phyloP scores from a whole-genome alignment of 306 rosid species.

The Vicia sativa region DNA sequence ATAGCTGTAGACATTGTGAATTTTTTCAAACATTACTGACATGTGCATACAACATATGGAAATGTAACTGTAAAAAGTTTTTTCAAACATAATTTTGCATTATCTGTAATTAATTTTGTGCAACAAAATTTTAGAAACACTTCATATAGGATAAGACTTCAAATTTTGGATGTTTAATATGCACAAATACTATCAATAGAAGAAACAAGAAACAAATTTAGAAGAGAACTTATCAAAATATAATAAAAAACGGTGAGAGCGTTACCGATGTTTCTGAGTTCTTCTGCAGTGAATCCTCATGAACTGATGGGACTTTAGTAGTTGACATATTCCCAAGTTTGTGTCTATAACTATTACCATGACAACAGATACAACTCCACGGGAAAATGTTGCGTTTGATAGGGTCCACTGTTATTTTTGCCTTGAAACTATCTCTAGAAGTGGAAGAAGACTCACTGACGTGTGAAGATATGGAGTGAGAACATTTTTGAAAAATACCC shows the following conservation, averaged over 20 bases:
- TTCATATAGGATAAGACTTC: background rate
- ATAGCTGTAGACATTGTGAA: too few species aligned
- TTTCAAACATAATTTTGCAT: too few species aligned
- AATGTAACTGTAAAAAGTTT: background rate
- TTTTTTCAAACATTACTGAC: background rate
- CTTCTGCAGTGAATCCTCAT: background rate
- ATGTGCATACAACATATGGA: background rate
- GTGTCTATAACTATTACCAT: too few species aligned
- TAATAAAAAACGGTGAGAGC: background rate
- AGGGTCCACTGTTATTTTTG: background rate
- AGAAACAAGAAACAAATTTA: background rate
- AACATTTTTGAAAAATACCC: background rate
- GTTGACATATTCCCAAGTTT: too few species aligned
- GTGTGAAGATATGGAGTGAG: too few species aligned
- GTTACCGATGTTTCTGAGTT: background rate
- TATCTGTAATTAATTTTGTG: background rate
- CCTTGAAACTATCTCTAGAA: background rate
- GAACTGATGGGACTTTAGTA: background rate
- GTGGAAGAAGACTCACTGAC: too few species aligned
- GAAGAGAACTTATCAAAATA: background rate
- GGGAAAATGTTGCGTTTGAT: background rate
- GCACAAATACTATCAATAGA: background rate
- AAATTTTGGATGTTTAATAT: background rate
- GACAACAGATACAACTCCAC: background rate
- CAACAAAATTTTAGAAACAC: background rate